Evolutionary conservation across 2,329 filamentous ascomycete genomes (phyloP).

Genomic region (Harringtonia aguacate): DNA sequence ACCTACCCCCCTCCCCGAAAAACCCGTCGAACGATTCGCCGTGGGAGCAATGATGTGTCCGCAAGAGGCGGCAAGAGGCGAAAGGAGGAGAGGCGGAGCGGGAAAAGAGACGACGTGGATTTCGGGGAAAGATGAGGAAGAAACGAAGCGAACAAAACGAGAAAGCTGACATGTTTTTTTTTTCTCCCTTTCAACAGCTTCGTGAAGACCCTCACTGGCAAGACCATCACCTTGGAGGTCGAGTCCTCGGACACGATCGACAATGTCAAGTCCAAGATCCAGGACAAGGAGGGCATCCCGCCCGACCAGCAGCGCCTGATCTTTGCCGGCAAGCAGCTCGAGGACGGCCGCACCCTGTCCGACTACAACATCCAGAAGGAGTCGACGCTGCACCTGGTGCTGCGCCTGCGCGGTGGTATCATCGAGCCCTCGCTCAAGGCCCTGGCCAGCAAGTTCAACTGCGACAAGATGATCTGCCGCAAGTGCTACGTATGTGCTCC

Average conservation of each 20-base stretch:
- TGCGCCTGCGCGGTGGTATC: slow-evolving; percentile 98
- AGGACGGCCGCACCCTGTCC: slow-evolving; percentile 91
- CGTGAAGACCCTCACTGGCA: slow-evolving; percentile 99
- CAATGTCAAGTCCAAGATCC: slow-evolving; percentile 99
- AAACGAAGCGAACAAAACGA: neutral
- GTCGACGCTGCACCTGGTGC: slow-evolving; percentile 95
- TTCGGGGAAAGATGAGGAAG: neutral
- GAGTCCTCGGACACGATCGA: slow-evolving; percentile 99
- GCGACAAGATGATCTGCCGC: slow-evolving; percentile 97
- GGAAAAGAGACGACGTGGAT: neutral
- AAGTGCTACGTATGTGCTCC: slow-evolving; percentile 70
- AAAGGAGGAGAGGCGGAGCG: neutral
- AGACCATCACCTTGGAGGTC: slow-evolving; percentile 99
- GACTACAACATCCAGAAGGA: slow-evolving; percentile 99
- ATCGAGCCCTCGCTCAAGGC: slow-evolving; percentile 99
- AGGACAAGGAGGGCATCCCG: slow-evolving; percentile 98
- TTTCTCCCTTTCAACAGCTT: slow-evolving; percentile 51
- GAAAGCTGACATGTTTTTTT: neutral
- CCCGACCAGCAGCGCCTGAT: slow-evolving; percentile 98
- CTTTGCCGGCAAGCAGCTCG: slow-evolving; percentile 98
- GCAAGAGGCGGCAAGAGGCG: neutral
- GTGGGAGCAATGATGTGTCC: neutral
- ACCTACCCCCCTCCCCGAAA: neutral
- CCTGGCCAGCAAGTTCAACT: slow-evolving; percentile 99
- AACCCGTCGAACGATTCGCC: neutral